Conservation (phyloP, 805 yeast genomes). For the Maudiozyma saulgeensis region DNA sequence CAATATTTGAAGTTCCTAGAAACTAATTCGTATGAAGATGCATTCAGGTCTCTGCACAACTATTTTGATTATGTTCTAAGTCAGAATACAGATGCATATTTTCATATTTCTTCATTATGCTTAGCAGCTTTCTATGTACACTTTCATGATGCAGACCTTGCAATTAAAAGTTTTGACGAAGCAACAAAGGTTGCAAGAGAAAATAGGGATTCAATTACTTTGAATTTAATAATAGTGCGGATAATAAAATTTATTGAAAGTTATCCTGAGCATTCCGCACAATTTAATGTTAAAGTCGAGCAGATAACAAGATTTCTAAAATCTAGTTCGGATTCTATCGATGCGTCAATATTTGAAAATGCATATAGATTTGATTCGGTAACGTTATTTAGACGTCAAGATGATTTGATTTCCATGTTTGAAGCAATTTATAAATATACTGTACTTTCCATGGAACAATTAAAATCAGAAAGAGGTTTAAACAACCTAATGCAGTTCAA, state of each 20-base stretch:
- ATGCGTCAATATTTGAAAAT: slow-evolving; percentile 34
- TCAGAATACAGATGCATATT: slow-evolving; percentile 49
- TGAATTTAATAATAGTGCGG: slow-evolving; percentile 68
- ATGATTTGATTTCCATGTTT: slow-evolving; percentile 34
- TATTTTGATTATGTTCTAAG: slow-evolving; percentile 72
- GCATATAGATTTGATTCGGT: slow-evolving; percentile 59
- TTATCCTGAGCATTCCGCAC: slow-evolving; percentile 48
- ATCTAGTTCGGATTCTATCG: slow-evolving; percentile 22
- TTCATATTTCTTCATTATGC: slow-evolving; percentile 68
- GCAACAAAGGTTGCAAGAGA: slow-evolving; percentile 85
- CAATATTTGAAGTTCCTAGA: slow-evolving; percentile 14
- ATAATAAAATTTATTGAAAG: slow-evolving; percentile 58
- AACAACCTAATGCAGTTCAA: slow-evolving; percentile 2
- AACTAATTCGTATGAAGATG: slow-evolving; percentile 21
- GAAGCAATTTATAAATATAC: slow-evolving; percentile 51
- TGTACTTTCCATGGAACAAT: slow-evolving; percentile 44
- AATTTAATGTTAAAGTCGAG: slow-evolving; percentile 47
- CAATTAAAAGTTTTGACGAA: slow-evolving; percentile 72
- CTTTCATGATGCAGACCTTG: slow-evolving; percentile 57
- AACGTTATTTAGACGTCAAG: slow-evolving; percentile 44
- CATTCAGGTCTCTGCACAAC: slow-evolving; percentile 45
- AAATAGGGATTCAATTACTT: slow-evolving; percentile 61
- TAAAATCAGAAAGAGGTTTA: slow-evolving; percentile 3
- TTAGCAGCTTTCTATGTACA: slow-evolving; percentile 63
- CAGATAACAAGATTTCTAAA: slow-evolving; percentile 53